Evolutionary conservation across 177 flowering plant genomes (phyloP), one percentile per base, ranked within the genome.

Genomic region (Telopea speciosissima): DNA sequence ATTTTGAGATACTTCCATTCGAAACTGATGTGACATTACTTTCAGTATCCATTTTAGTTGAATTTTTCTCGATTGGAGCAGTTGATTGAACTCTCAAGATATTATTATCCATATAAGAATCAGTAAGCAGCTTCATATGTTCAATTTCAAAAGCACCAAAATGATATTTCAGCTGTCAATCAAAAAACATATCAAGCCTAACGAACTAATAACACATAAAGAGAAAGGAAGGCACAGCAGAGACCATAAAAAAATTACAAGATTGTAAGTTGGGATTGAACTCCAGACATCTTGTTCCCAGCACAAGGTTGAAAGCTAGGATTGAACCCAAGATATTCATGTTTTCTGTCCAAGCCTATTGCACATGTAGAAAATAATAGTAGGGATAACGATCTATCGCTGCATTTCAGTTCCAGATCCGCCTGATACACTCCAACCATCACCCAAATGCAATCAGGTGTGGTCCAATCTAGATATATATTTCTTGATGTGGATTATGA

Each of bases 21-120:
- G 62, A 42, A 36, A 44, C 21, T 21, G 66, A 33, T 71, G 70
- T 69, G 62, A 64, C 68, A 65, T 60, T 45, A 61, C 69, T 63
- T 69, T 60, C 78, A 73, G 67, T 14, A 65, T 28, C 63, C 42
- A 19, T 52, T 68, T 60, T 12, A 33, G 68, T 65, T 60, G 66
- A 62, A 58, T 62, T 62, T 68, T 68, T 62, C 62, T 69, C 72
- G 52, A 22, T 49, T 22, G 8, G 62, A 52, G 21, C 45, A 56
- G 23, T 66, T 62, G 76, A 73, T 70, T 69, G 76, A 70, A 19
- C 68, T 14, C 26, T 67, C 54, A 33, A 61, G 42, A 67, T 63
- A 19, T 21, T 78, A 73, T 68, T 25, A 1, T 61, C 64, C 63
- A 79, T 49, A 71, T 74, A 74, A 79, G 77, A 67, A 68, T 22